Conservation (phyloP, 768 basidiomycete species). For the Suillus subaureus region DNA sequence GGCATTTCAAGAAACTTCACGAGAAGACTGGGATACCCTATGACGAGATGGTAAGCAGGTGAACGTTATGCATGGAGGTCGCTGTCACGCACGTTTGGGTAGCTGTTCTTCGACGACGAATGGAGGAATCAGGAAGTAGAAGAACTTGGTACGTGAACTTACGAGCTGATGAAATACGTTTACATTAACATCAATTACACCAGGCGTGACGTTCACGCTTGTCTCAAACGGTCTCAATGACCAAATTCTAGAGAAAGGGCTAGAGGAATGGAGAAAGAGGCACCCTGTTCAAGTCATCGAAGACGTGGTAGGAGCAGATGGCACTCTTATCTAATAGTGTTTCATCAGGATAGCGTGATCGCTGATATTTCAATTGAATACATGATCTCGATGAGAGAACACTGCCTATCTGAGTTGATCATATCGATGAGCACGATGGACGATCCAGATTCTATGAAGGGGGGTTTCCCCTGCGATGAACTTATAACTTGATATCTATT, state of each 20-base stretch:
- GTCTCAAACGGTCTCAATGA: constrained; percentile 63
- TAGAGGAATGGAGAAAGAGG: constrained; percentile 67
- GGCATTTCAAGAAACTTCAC: constrained; percentile 78
- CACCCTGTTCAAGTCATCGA: constrained; percentile 27
- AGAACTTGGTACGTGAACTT: constrained; percentile 46
- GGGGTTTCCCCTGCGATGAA: neutral
- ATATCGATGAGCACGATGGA: neutral
- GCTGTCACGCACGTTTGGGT: neutral
- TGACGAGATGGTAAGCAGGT: constrained; percentile 66
- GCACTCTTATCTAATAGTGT: neutral
- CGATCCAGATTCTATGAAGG: neutral
- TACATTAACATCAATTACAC: neutral
- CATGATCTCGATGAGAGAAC: neutral
- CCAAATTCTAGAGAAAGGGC: constrained; percentile 68
- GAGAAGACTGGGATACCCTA: constrained; percentile 76
- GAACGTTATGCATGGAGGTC: neutral
- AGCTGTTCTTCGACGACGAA: constrained; percentile 80
- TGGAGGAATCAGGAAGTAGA: constrained; percentile 55
- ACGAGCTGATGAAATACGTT: neutral
- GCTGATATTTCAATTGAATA: neutral
- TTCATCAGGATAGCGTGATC: neutral
- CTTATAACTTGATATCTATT: neutral
- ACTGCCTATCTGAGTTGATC: constrained; percentile 6
- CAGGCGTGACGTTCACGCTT: constrained; percentile 84
- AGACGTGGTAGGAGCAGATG: neutral